Evolutionary conservation across 1,139 yeast species (phyloP), one percentile per base, ranked within the genome.

Genomic region (Arxiozyma heterogenica): DNA sequence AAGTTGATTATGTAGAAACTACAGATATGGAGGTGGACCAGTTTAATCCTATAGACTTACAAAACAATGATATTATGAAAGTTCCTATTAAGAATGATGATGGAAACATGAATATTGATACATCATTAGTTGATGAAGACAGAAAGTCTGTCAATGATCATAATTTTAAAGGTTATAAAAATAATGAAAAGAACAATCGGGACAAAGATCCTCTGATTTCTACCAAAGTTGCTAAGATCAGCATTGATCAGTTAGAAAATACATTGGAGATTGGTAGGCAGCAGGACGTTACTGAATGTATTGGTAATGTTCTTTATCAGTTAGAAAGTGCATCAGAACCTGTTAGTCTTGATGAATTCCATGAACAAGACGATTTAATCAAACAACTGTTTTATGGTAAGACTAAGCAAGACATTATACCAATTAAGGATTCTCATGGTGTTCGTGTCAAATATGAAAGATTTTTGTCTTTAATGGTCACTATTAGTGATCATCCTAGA

Each of bases 231-330:
- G 73, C 77, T 0, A 71, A 73, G 43, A 83, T 84, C 11, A 77
- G 81, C 56, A 70, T 79, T 1, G 85, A 81, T 56, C 88, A 84
- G 63, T 77, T 84, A 69, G 88, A 81, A 56, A 80, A 83, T 60
- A 83, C 93, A 0, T 75, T 84, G 51, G 93, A 85, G 61, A 78
- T 87, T 58, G 96, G 96, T 2, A 78, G 95, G 60, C 98, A 93
- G 68, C 98, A 93, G 68, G 98, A 93, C 73, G 98, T 93, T 20
- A 89, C 97, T 0, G 98, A 93, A 67, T 91, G 98, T 70, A 90
- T 93, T 63, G 96, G 91, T 55, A 93, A 93, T 68, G 97, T 93
- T 4, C 75, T 91, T n/a, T 87, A 84, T 59, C 98, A 91, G 67
- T 74, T 91, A 38, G 97, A 91, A 65, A 88, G 95, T n/a, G 95